Percentiles rank a stretch among this genome's conserved stretches.
Conservation (phyloP, 345 rosid species). For the Psidium friedrichsthalianum region DNA sequence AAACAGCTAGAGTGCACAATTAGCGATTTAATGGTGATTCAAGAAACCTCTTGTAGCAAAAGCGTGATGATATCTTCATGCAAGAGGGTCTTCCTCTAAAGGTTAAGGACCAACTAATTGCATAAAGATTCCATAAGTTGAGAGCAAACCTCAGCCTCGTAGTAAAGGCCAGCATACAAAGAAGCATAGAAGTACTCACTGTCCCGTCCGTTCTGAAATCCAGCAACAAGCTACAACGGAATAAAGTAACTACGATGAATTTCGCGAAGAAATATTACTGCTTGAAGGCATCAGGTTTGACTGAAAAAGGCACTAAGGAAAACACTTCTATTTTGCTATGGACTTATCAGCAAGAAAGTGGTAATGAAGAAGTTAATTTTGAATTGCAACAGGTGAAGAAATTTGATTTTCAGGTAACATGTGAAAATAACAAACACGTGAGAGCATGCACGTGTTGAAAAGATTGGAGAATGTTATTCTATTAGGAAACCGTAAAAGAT, state of each 20-base stretch:
- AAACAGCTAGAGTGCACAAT: neutral
- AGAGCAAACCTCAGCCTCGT: slow-evolving; percentile 67
- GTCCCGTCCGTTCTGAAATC: slow-evolving; percentile 38
- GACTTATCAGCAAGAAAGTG: neutral
- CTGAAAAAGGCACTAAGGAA: neutral
- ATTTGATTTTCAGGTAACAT: neutral
- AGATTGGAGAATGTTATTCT: neutral
- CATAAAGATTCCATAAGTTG: neutral
- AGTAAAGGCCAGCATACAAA: slow-evolving; percentile 67
- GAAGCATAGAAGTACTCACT: slow-evolving; percentile 67
- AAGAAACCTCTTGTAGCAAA: neutral
- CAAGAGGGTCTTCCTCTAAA: neutral
- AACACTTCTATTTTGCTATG: neutral
- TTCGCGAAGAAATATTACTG: neutral
- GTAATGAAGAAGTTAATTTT: neutral
- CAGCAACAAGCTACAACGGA: slow-evolving; percentile 42
- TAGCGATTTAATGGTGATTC: rapidly evolving
- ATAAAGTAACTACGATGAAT: neutral
- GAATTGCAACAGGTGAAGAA: neutral
- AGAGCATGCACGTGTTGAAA: neutral
- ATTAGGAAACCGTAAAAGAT: neutral
- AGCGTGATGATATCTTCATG: neutral
- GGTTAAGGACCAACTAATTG: neutral
- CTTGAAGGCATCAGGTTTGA: neutral
- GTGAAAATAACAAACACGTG: neutral